Conservation (phyloP, 1,284 basidiomycete genomes). For the Wallemia mellicola region DNA sequence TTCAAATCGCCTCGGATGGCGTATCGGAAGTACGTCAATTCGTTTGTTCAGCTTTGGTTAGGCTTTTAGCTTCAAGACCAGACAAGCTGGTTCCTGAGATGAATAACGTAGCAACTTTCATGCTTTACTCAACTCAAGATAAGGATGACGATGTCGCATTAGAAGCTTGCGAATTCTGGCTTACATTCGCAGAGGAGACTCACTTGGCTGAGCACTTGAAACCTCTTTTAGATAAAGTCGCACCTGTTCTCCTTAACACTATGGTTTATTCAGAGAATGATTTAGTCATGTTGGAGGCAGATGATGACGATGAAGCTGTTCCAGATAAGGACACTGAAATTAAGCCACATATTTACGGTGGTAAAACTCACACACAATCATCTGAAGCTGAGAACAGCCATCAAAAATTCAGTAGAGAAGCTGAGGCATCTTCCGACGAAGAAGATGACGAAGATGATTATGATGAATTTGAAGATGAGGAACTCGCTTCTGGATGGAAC, state of each 20-base stretch:
- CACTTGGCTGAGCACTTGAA: conserved; percentile 54
- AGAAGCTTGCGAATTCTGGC: conserved; percentile 98
- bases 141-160: conserved; percentile 78
- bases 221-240: conserved; percentile 59
- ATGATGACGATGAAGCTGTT: conserved; percentile 48
- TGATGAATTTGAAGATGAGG: conserved; percentile 77
- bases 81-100: conserved; percentile 95
- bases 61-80: conserved; percentile 67
- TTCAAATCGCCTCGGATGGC: conserved; percentile 78
- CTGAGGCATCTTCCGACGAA: conserved; percentile 40
- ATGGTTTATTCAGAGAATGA: conserved; percentile 96
- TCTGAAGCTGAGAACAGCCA: conserved; percentile 5
- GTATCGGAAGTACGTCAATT: conserved; percentile 74
- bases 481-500: conserved; percentile 97
- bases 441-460: conserved; percentile 59
- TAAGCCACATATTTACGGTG: conserved; percentile 70
- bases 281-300: conserved; percentile 78
- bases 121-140: conserved; percentile 94
- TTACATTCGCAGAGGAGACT: conserved; percentile 89
- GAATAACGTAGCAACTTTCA: conserved; percentile 84
- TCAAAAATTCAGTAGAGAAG: conserved; percentile 2
- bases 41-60: conserved; percentile 83
- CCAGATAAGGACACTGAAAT: conserved; percentile 85
- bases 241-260: conserved; percentile 74
- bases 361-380: conserved; percentile 32